Conservation (phyloP, 2,329 filamentous ascomycete species). For the Neoarthrinium moseri region DNA sequence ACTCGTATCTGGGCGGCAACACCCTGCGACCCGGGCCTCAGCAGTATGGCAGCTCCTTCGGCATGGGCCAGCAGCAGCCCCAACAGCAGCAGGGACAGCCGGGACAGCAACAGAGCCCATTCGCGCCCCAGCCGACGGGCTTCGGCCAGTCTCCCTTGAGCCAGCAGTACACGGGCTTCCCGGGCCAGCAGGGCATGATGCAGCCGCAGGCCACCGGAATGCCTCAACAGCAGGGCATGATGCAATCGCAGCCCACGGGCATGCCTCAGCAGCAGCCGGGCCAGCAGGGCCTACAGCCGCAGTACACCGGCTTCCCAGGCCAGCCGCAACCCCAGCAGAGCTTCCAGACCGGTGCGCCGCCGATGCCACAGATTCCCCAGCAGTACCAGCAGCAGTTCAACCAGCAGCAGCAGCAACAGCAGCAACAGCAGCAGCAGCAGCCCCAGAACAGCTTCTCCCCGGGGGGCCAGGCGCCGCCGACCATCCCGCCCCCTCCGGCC, state of each 20-base stretch:
- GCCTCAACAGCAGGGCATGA: conserved; percentile 41
- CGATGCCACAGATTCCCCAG: conserved; percentile 58
- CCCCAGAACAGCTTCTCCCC: conserved; percentile 46
- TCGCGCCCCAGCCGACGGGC: conserved; percentile 60
- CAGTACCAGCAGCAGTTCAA: conserved; percentile 61
- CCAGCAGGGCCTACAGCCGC: conserved; percentile 43
- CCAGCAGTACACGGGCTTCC: conserved; percentile 62
- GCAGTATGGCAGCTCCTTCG: conserved; percentile 54
- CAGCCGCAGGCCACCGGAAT: conserved; percentile 29
- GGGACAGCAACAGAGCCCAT: conserved; percentile 52
- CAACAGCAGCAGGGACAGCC: conserved; percentile 44
- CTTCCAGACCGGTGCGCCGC: conserved; percentile 59
- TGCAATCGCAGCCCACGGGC: conserved; percentile 53
- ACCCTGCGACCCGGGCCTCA: conserved; percentile 69
- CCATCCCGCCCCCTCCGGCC: conserved; percentile 48
- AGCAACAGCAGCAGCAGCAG: conserved; percentile 37
- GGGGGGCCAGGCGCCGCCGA: conserved; percentile 47
- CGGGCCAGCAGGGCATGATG: conserved; percentile 47
- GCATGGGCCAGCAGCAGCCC: conserved; percentile 32
- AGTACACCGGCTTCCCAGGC: conserved; percentile 43
- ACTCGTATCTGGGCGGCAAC: conserved; percentile 78
- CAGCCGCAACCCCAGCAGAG: conserved; percentile 55
- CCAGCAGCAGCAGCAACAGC: conserved; percentile 49
- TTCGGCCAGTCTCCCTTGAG: conserved; percentile 55
- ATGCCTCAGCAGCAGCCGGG: conserved; percentile 38